Evolutionary conservation across 768 basidiomycete genomes (phyloP), one percentile per base, ranked within the genome.

Genomic region (Erythrobasidium yunnanense): DNA sequence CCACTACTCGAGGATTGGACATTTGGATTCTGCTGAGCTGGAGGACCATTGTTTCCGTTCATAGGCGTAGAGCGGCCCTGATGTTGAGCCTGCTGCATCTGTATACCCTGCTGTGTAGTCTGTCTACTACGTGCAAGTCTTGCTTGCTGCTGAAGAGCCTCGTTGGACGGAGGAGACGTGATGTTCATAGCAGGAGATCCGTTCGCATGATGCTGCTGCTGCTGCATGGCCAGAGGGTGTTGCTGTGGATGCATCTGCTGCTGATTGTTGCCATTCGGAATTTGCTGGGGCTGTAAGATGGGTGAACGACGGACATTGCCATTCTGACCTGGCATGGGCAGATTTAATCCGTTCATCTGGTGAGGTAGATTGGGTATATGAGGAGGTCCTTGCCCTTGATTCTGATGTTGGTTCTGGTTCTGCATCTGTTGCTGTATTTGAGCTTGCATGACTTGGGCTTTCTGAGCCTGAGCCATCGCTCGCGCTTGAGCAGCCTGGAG

Each of bases 401-500:
- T 11, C 49, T 35, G 56, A 23, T 11, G 56, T n/a, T 33, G 56
- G 34, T 65, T 30, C 63, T 51, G 25, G 51, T 33, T 45, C 47
- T 27, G 22, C 13, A 23, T 30, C 35, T 58, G 34, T 30, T 52
- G 55, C 6, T 66, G 47, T 17, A 66, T 55, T 49, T 66, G 68
- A 17, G 45, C 38, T 15, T 27, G 53, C 8, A 55, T 6, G 25
- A 6, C 7, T 15, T 51, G 60, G 3, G 60, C 49, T 53, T 66
- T 53, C 56, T 58, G 56, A 4, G 56, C 56, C 56, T 58, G 56
- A 4, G 56, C 56, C 56, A 58, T 58, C 11, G 56, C 56, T 7
- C 56, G 4, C 56, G 42, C 38, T 45, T 58, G 56, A 20, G 56
- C 56, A 25, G 34, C 4, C 56, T 58, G 56, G 25, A 58, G 35